These are phyloP conservation scores for Plantago rigida DNA, from an alignment of 305 asterid genomes.

Conservation along the genomic window DNA sequence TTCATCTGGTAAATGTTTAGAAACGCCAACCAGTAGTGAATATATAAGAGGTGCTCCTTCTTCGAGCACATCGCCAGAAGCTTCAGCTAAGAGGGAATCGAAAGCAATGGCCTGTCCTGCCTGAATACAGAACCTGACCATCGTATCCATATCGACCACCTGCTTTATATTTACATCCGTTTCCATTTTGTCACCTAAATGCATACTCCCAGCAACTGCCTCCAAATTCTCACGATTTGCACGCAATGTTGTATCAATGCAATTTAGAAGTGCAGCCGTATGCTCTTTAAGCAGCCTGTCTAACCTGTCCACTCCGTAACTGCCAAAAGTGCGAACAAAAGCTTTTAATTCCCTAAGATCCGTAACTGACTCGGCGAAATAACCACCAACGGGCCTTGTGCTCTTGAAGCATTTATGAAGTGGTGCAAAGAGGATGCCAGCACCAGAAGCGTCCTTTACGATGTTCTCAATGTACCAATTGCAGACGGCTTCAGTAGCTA, in stretches of 20 bases:
- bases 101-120: conserved; percentile 93
- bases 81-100: conserved; percentile 78
- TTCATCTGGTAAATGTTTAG: conserved; percentile 74
- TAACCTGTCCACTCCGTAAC: conserved; percentile 88
- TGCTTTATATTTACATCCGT: conserved; percentile 71
- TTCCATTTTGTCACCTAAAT: conserved; percentile 72
- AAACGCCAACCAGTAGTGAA: conserved; percentile 65
- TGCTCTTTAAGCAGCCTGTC: conserved; percentile 94
- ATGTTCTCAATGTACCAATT: conserved; percentile 93
- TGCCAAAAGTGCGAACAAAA: conserved; percentile 76
- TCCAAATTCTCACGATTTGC: conserved; percentile 92
- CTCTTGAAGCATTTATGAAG: conserved; percentile 86
- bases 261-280: conserved; percentile 84
- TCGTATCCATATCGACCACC: conserved; percentile 89
- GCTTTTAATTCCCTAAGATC: conserved; percentile 77
- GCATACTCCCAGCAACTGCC: conserved; percentile 93
- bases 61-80: conserved; percentile 68
- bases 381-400: conserved; percentile 87
- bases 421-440: conserved; percentile 86
- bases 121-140: conserved; percentile 91
- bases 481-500: conserved; percentile 85
- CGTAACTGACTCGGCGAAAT: conserved; percentile 84
- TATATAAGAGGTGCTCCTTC: conserved; percentile 90
- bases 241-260: conserved; percentile 85
- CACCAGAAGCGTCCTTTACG: conserved; percentile 80